Percentiles rank a stretch among this genome's conserved stretches.
These are phyloP conservation scores for Irpex sp. DNA, from an alignment of 1,284 basidiomycete genomes.

Conservation along the genomic window DNA sequence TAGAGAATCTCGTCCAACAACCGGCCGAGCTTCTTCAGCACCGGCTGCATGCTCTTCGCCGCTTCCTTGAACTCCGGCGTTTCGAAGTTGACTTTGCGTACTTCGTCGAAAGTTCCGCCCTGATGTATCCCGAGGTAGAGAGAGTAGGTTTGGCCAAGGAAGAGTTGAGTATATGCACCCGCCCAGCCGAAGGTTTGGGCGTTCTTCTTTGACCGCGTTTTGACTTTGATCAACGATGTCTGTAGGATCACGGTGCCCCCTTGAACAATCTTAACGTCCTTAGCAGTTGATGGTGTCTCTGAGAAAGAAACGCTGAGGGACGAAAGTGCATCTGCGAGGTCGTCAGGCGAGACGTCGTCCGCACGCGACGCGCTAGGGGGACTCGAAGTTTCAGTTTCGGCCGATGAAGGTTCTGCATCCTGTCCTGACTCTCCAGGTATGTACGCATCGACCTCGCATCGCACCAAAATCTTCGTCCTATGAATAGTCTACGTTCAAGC, in stretches of 20 bases:
- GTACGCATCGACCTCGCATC: slow-evolving; percentile 46
- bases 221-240: slow-evolving; percentile 33
- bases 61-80: slow-evolving; percentile 2
- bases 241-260: slow-evolving; percentile 28
- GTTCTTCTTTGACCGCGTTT: slow-evolving; percentile 26
- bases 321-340: slow-evolving; percentile 4
- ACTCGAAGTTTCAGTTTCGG: neutral
- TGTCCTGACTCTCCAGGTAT: slow-evolving; percentile 18
- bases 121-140: slow-evolving; percentile 32
- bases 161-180: slow-evolving; percentile 34
- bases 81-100: slow-evolving; percentile 2
- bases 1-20: slow-evolving; percentile 11
- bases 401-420: neutral
- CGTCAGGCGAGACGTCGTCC: neutral
- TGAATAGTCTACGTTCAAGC: slow-evolving; percentile 32
- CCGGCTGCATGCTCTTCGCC: slow-evolving; percentile 3
- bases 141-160: slow-evolving; percentile 33
- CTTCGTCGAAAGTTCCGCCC: slow-evolving; percentile 23
- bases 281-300: neutral
- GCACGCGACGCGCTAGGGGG: neutral
- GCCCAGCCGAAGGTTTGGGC: slow-evolving; percentile 28
- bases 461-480: slow-evolving; percentile 44
- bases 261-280: slow-evolving; percentile 12
- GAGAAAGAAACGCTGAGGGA: slow-evolving; percentile 2
- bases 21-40: slow-evolving; percentile 10